Percentiles rank a stretch among this genome's conserved stretches.
Evolutionary conservation across 169 alveolate species (phyloP).

Genomic region (Theileria equi): DNA sequence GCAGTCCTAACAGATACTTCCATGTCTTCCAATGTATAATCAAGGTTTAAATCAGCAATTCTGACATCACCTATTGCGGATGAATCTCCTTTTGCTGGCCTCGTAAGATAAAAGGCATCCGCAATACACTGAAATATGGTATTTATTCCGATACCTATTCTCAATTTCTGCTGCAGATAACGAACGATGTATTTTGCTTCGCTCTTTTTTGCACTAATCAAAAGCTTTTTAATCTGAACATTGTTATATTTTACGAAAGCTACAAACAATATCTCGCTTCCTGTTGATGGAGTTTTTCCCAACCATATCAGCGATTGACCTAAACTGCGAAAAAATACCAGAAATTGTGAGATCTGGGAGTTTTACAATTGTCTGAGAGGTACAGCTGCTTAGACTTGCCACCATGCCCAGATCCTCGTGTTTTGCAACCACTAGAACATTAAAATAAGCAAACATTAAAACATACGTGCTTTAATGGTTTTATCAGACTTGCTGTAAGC

Average conservation of each 20-base stretch:
- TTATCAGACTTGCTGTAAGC: conserved; percentile 89
- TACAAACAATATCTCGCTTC: conserved; percentile 67
- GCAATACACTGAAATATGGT: conserved; percentile 83
- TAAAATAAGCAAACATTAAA: neutral
- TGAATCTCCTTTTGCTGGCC: conserved; percentile 38
- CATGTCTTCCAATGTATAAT: conserved; percentile 72
- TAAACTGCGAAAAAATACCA: conserved; percentile 69
- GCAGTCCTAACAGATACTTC: conserved; percentile 86
- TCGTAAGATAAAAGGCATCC: conserved; percentile 58
- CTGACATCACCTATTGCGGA: conserved; percentile 63
- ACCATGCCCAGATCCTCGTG: conserved; percentile 91
- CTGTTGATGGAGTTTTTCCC: conserved; percentile 74
- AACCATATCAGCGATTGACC: conserved; percentile 62
- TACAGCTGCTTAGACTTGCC: conserved; percentile 82
- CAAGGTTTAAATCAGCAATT: conserved; percentile 8
- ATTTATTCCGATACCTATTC: conserved; percentile 94
- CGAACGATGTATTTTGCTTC: conserved; percentile 94
- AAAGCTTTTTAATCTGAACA: conserved; percentile 80
- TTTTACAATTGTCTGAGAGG: conserved; percentile 78
- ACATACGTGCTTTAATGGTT: conserved; percentile 82
- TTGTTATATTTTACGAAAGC: conserved; percentile 51
- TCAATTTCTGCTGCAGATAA: conserved; percentile 90
- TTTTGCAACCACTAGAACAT: conserved; percentile 56
- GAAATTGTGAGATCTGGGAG: conserved; percentile 83
- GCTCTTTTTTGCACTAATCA: conserved; percentile 86